Conservation (phyloP, 2,329 filamentous ascomycete species). For the Elsinoe batatas region DNA sequence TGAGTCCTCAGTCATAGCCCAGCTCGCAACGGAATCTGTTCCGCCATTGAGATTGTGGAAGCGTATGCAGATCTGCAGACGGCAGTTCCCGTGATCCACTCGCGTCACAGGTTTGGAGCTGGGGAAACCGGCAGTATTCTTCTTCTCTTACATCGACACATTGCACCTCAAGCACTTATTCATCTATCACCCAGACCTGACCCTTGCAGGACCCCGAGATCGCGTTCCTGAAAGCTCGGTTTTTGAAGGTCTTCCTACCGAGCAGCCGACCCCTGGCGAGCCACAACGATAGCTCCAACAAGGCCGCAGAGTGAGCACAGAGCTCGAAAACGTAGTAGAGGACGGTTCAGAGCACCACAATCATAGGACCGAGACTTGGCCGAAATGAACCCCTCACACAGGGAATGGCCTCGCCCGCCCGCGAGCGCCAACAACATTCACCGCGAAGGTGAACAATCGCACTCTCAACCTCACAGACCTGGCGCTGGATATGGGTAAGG, state of each 20-base stretch:
- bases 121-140: background rate
- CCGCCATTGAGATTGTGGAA: background rate
- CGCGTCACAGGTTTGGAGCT: conserved; percentile 10
- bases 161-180: background rate
- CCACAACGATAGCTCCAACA: background rate
- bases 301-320: no score
- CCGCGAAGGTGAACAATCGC: conserved; percentile 20
- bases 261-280: background rate
- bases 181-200: background rate
- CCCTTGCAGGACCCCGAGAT: background rate
- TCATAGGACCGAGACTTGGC: background rate
- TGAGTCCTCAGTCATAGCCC: background rate
- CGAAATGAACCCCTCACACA: conserved; percentile 17
- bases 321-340: no score
- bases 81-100: background rate
- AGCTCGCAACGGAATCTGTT: background rate
- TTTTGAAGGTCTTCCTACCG: background rate
- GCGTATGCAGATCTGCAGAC: background rate
- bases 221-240: conserved; percentile 12
- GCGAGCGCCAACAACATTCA: conserved; percentile 9
- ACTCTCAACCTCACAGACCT: conserved; percentile 20
- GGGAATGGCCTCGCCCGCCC: conserved; percentile 13
- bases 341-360: no score
- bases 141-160: background rate
- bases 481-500: conserved; percentile 25